Conservation (phyloP, 805 yeast species). For the Candida pseudoglaebosa region DNA sequence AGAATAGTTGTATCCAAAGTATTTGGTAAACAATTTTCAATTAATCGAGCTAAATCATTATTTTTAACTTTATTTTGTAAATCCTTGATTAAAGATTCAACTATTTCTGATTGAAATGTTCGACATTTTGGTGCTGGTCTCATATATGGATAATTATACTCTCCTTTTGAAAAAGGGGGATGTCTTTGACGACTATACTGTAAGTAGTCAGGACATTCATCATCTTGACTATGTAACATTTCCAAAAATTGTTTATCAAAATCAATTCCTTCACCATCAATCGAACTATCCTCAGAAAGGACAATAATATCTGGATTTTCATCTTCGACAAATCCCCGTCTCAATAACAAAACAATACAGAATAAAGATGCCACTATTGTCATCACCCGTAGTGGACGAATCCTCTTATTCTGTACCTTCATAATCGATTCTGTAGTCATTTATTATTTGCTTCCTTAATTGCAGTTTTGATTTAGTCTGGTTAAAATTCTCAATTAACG, state of each 20-base stretch:
- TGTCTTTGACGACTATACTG: conserved; percentile 55
- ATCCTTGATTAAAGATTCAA: conserved; percentile 57
- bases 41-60: conserved; percentile 65
- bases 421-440: neutral
- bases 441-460: too few relatives aligned
- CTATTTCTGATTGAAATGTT: conserved; percentile 59
- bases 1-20: conserved; percentile 83
- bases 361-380: neutral
- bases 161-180: conserved; percentile 56
- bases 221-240: conserved; percentile 15
- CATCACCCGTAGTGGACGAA: conserved; percentile 1
- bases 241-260: conserved; percentile 13
- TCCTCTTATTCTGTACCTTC: conserved; percentile 3
- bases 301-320: neutral
- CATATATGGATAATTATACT: conserved; percentile 60
- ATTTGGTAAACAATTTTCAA: conserved; percentile 83
- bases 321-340: neutral
- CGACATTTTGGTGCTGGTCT: conserved; percentile 72
- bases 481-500: too few relatives aligned
- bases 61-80: conserved; percentile 48
- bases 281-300: neutral
- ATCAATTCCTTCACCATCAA: neutral
- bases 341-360: neutral
- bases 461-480: too few relatives aligned
- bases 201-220: conserved; percentile 58